Percentiles rank a stretch among this genome's conserved stretches.
Conservation (phyloP, 768 basidiomycete species). For the Paxillus ammoniavirescens region DNA sequence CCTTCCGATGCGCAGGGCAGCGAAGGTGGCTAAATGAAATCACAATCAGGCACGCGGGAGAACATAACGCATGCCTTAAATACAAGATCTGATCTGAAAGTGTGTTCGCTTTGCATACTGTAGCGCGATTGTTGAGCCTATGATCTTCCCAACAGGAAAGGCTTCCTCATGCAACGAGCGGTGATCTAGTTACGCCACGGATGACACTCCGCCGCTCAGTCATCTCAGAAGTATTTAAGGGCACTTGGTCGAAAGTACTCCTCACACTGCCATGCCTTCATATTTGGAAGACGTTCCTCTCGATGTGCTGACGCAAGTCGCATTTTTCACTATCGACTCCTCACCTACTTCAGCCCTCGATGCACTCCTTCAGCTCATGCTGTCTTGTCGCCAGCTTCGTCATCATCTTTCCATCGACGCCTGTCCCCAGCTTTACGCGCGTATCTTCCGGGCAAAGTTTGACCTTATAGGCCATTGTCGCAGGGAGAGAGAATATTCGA, state of each 20-base stretch:
- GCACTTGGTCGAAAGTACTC: slow-evolving; percentile 6
- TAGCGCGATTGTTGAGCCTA: slow-evolving; percentile 22
- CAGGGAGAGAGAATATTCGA: slow-evolving; percentile 31
- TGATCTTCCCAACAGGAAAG: slow-evolving; percentile 39
- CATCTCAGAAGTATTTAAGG: slow-evolving; percentile 25
- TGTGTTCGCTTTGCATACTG: slow-evolving; percentile 30
- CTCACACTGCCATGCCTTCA: slow-evolving; percentile 40
- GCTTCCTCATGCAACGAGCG: slow-evolving; percentile 31
- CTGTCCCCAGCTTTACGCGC: slow-evolving; percentile 56
- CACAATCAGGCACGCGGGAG: slow-evolving; percentile 31
- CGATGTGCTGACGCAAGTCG: slow-evolving; percentile 58
- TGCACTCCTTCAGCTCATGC: slow-evolving; percentile 42
- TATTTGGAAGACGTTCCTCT: slow-evolving; percentile 48
- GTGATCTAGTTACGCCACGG: slow-evolving; percentile 34
- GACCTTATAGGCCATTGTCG: slow-evolving; percentile 34
- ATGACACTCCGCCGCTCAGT: slow-evolving; percentile 31
- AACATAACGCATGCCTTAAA: slow-evolving; percentile 28
- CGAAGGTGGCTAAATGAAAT: slow-evolving; percentile 38
- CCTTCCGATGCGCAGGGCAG: slow-evolving; percentile 24
- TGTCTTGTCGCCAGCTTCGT: slow-evolving; percentile 46
- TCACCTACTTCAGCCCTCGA: slow-evolving; percentile 39
- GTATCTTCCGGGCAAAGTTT: slow-evolving; percentile 51
- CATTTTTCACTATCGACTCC: slow-evolving; percentile 42
- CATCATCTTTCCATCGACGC: slow-evolving; percentile 38
- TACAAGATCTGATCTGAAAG: slow-evolving; percentile 33